phyloP scores from a whole-genome alignment of 75 land plant species.

The Pseudotsuga menziesii region DNA sequence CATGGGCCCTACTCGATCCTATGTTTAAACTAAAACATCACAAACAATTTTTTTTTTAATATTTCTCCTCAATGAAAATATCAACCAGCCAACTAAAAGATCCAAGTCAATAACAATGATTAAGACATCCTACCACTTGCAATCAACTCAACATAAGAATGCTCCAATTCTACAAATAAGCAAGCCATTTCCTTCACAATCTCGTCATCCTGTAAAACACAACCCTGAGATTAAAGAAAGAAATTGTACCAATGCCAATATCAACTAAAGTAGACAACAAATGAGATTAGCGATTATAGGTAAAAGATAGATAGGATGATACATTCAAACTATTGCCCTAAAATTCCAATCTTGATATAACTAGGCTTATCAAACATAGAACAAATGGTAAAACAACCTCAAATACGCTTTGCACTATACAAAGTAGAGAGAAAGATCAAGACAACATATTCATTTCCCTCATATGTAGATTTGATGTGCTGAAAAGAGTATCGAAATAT shows the following conservation, averaged over 20 bases:
- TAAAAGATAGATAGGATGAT: background rate
- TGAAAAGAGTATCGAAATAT: no score
- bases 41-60: background rate
- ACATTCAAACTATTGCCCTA: background rate
- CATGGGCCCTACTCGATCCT: background rate
- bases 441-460: no score
- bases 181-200: slow-evolving; percentile 92
- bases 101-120: background rate
- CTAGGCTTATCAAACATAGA: no score
- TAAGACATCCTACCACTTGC: slow-evolving; percentile 63
- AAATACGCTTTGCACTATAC: no score
- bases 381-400: no score
- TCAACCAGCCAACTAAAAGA: background rate
- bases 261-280: background rate
- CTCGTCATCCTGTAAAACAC: slow-evolving; percentile 73
- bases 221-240: background rate
- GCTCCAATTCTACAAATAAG: slow-evolving; percentile 96
- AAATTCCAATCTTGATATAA: background rate
- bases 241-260: background rate
- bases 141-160: slow-evolving; percentile 90
- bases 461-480: no score
- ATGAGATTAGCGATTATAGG: no score
- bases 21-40: background rate
- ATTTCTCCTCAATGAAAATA: background rate
- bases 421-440: no score